phyloP scores from a whole-genome alignment of 495 filamentous ascomycete species.

The Poronia punctata region DNA sequence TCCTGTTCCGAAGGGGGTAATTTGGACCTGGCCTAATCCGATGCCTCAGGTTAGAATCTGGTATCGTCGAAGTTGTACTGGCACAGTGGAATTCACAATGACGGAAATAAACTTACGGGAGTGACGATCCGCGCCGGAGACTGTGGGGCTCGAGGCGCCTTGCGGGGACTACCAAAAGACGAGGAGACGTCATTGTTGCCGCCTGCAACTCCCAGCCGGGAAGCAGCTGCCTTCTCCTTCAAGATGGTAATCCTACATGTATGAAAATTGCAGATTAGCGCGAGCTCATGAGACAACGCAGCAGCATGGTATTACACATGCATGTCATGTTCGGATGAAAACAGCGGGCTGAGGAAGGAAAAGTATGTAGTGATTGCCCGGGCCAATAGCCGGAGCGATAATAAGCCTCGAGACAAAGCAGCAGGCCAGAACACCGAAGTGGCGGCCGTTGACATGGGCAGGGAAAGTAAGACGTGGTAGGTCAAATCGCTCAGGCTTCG shows the following conservation, averaged over 20 bases:
- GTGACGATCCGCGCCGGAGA: slow-evolving; percentile 10
- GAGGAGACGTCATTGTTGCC: slow-evolving; percentile 6
- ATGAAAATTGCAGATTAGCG: too few relatives aligned
- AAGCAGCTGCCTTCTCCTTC: slow-evolving; percentile 37
- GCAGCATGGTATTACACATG: slow-evolving; percentile 7
- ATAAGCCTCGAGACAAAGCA: slow-evolving; percentile 4
- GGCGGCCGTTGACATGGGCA: too few relatives aligned
- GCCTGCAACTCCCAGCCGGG: slow-evolving; percentile 24
- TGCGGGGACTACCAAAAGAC: slow-evolving; percentile 18
- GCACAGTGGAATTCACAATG: background rate
- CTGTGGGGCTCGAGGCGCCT: slow-evolving; percentile 17
- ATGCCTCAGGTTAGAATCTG: slow-evolving; percentile 3
- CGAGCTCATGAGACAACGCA: too few relatives aligned
- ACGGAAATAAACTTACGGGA: slow-evolving; percentile 11
- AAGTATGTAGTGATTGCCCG: too few relatives aligned
- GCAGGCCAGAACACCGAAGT: background rate
- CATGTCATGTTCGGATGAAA: background rate
- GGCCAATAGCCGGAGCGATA: too few relatives aligned
- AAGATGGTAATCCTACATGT: slow-evolving; percentile 26
- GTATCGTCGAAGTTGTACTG: background rate
- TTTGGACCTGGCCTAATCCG: slow-evolving; percentile 8
- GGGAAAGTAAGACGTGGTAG: too few relatives aligned
- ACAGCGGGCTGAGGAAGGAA: slow-evolving; percentile 5
- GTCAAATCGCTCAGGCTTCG: too few relatives aligned
- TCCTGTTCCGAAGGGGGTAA: slow-evolving; percentile 17